phyloP scores from a whole-genome alignment of 2,329 filamentous ascomycete genomes.

The Dryadomyces quercus-mongolicae region DNA sequence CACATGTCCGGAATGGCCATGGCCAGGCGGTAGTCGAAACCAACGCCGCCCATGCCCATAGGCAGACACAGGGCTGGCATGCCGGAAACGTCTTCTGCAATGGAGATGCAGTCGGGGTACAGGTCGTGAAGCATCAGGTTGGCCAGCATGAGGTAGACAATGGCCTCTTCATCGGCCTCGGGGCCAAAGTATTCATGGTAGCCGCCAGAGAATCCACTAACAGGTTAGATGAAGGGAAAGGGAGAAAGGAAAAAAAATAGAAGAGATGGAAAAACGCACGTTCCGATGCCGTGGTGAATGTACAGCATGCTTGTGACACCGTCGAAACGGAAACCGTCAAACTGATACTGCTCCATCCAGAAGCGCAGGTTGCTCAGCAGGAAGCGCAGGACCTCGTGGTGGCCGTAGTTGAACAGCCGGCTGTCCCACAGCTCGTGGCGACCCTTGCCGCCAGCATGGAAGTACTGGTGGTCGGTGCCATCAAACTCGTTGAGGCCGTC shows the following conservation, averaged over 20 bases:
- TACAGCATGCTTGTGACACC: slow-evolving; percentile 99
- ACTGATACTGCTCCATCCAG: slow-evolving; percentile 98
- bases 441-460: slow-evolving; percentile 76
- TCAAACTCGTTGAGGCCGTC: slow-evolving; percentile 96
- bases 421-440: slow-evolving; percentile 93
- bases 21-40: slow-evolving; percentile 92
- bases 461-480: slow-evolving; percentile 88
- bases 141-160: slow-evolving; percentile 90
- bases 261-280: slow-evolving; percentile 43
- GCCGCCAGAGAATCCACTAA: slow-evolving; percentile 84
- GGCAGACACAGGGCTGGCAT: slow-evolving; percentile 95
- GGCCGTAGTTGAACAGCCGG: slow-evolving; percentile 91
- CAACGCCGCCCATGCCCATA: slow-evolving; percentile 75
- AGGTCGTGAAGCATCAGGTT: slow-evolving; percentile 92
- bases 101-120: slow-evolving; percentile 78
- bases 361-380: slow-evolving; percentile 89
- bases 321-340: slow-evolving; percentile 96
- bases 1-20: slow-evolving; percentile 99
- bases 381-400: slow-evolving; percentile 91
- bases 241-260: not conserved
- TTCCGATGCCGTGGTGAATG: slow-evolving; percentile 88
- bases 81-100: slow-evolving; percentile 94
- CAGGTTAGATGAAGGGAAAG: not conserved
- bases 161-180: slow-evolving; percentile 80
- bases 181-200: slow-evolving; percentile 97